phyloP scores from a whole-genome alignment of 2,329 filamentous ascomycete genomes.

The Aspergillus proliferans region DNA sequence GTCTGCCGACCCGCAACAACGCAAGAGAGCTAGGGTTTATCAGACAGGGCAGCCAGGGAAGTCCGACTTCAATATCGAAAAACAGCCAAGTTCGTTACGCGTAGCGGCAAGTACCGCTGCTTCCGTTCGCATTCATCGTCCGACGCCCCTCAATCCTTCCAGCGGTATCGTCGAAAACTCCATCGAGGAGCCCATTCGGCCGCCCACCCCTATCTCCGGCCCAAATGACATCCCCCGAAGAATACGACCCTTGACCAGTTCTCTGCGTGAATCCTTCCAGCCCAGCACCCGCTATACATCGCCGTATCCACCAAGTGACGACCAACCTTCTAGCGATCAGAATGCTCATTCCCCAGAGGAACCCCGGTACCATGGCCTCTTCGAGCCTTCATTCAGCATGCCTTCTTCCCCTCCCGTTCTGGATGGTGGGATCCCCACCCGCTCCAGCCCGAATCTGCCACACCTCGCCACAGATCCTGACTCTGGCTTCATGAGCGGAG shows the following conservation, averaged over 20 bases:
- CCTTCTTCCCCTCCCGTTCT: constrained; percentile 85
- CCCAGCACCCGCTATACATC: constrained; percentile 32
- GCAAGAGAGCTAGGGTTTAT: constrained; percentile 74
- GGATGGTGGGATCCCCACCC: constrained; percentile 55
- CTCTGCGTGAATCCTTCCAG: constrained; percentile 59
- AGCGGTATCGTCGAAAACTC: constrained; percentile 24
- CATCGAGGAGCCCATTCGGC: constrained; percentile 41
- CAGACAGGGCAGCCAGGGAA: constrained; percentile 67
- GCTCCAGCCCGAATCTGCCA: constrained; percentile 73
- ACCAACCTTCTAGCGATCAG: constrained; percentile 37
- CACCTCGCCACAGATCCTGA: constrained; percentile 55
- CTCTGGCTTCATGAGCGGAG: constrained; percentile 81
- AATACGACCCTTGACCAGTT: constrained; percentile 38
- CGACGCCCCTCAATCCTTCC: constrained; percentile 48
- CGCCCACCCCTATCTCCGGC: constrained; percentile 40
- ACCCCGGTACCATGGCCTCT: constrained; percentile 44
- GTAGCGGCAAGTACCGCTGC: constrained; percentile 88
- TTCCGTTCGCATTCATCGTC: constrained; percentile 77
- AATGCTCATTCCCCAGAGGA: constrained; percentile 46
- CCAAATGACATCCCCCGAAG: constrained; percentile 25
- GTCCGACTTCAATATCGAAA: constrained; percentile 60
- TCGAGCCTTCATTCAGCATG: constrained; percentile 71
- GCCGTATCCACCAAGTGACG: constrained; percentile 35
- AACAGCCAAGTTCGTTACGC: constrained; percentile 70
- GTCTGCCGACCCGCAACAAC: constrained; percentile 51